Evolutionary conservation across 306 rosid species (phyloP).

Genomic region (Quercus ilex): DNA sequence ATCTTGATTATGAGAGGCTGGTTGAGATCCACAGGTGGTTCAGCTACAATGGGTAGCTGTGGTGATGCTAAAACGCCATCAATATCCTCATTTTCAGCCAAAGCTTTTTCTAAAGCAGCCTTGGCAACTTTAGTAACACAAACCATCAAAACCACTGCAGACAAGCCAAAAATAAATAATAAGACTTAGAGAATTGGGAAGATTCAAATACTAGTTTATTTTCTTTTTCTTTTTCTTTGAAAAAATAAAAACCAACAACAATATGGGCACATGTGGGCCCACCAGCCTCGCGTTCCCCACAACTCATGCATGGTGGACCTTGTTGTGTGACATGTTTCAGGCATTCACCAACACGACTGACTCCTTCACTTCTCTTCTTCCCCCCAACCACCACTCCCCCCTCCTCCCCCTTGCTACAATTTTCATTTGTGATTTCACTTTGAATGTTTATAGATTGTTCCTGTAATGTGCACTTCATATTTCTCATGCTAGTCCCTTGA

Average conservation of each 20-base stretch:
- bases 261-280: background rate
- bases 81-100: conserved; percentile 65
- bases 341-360: no score
- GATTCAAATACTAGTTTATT: background rate
- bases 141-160: conserved; percentile 64
- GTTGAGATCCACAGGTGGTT: conserved; percentile 47
- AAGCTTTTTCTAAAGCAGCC: conserved; percentile 78
- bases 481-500: background rate
- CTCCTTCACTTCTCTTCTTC: no score
- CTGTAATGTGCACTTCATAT: background rate
- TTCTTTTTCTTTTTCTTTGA: background rate
- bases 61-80: conserved; percentile 34
- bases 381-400: no score
- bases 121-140: conserved; percentile 81
- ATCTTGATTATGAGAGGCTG: conserved; percentile 77
- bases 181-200: background rate
- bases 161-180: conserved; percentile 14
- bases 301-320: background rate
- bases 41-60: conserved; percentile 40
- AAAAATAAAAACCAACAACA: background rate
- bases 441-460: background rate
- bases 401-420: background rate
- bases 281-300: background rate
- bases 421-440: background rate
- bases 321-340: no score